Evolutionary conservation across 192 early-diverging fungal genomes (phyloP), one percentile per base, ranked within the genome.

Genomic region (Umbelopsis sp.): DNA sequence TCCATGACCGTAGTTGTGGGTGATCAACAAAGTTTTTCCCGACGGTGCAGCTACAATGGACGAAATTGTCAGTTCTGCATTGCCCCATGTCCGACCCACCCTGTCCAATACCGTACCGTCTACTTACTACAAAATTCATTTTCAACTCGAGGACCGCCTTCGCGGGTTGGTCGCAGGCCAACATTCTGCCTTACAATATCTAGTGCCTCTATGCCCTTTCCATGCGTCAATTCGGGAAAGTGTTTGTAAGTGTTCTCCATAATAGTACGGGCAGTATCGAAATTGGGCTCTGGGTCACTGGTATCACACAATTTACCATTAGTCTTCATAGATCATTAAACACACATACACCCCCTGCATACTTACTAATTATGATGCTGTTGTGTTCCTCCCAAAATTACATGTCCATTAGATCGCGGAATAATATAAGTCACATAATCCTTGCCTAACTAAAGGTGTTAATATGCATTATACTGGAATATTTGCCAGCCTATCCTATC

Each of bases 371-470:
- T 70, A 68, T 80, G 65, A 1, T 76, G 74, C 31, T 86, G 74
- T 29, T 86, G 84, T 3, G 93, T 92, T 9, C 92, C 92, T 26
- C 94, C 95, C 0, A 95, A 71, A 44, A 94, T 80, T 34, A 94
- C 92, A 43, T 85, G 84, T 12, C 92, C 93, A 72, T 92, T 86
- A 16, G 84, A 83, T 16, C 94, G 84, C 4, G 94, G 95, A 66
- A 96, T 96, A n/a, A 95, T 86, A 78, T 96, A 96, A 45, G 89
- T 86, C 47, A 87, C 77, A 32, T 65, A 20, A 26, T 83, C 73
- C n/a, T 65, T 71, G 17, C 66, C 74, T 74, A 75, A 41, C 71
- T 14, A 68, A 31, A 52, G 26, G 25, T 20, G 20, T n/a, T 43
- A 32, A 26, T 38, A 22, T 17, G 17, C 26, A 6, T 0, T 65